Percentiles rank a stretch among this genome's conserved stretches.
These are phyloP conservation scores for Aureobasidium sp. DNA, from an alignment of 2,329 filamentous ascomycete genomes.

Conservation along the genomic window DNA sequence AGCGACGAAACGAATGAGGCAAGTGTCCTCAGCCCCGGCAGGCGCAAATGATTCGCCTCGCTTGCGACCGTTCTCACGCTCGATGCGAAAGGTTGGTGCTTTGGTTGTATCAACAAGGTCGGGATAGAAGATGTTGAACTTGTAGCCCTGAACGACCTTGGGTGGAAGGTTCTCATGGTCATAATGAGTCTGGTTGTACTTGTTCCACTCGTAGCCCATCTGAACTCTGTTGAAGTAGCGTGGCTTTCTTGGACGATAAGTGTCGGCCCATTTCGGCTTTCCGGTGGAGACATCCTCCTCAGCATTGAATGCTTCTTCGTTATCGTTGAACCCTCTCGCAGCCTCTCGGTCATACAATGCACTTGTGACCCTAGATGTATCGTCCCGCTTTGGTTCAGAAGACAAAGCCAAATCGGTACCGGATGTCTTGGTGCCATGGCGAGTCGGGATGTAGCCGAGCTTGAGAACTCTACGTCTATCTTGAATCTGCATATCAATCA, in stretches of 20 bases:
- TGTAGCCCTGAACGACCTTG: conserved; percentile 97
- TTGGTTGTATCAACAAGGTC: conserved; percentile 92
- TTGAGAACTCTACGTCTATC: conserved; percentile 57
- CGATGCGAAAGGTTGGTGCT: conserved; percentile 91
- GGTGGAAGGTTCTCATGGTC: conserved; percentile 97
- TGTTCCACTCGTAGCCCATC: conserved; percentile 99
- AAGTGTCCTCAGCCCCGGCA: conserved; percentile 94
- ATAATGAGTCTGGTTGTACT: conserved; percentile 99
- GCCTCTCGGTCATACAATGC: conserved; percentile 89
- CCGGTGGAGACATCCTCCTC: conserved; percentile 68
- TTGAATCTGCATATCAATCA: conserved; percentile 31
- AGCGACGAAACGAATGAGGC: conserved; percentile 89
- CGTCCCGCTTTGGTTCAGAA: conserved; percentile 47
- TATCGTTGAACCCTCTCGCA: conserved; percentile 81
- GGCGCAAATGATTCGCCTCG: conserved; percentile 87
- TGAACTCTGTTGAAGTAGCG: conserved; percentile 96
- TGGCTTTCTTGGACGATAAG: conserved; percentile 84
- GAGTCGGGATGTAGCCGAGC: conserved; percentile 57
- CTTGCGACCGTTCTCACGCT: conserved; percentile 82
- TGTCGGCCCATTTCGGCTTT: conserved; percentile 71
- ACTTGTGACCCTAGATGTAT: conserved; percentile 73
- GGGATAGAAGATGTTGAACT: conserved; percentile 99
- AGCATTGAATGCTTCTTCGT: conserved; percentile 89
- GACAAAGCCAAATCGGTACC: not conserved
- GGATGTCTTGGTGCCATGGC: not conserved